Percentiles rank a stretch among this genome's conserved stretches.
Evolutionary conservation across 2,329 filamentous ascomycete genomes (phyloP).

Genomic region (Xylariales sp.): DNA sequence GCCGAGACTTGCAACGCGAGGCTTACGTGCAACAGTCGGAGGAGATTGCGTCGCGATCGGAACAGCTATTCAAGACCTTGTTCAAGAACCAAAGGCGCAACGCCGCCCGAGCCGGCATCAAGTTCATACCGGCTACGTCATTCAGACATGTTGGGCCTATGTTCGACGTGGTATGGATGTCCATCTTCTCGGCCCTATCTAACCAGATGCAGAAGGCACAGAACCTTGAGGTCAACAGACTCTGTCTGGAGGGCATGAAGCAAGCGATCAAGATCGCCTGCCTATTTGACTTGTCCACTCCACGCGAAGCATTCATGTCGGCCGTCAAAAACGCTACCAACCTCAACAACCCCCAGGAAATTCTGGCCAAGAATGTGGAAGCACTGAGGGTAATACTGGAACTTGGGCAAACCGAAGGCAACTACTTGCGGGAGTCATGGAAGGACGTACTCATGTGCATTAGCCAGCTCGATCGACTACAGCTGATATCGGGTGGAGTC

Average conservation of each 20-base stretch:
- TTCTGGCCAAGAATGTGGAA: constrained; percentile 94
- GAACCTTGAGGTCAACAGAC: constrained; percentile 83
- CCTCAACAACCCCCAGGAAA: constrained; percentile 90
- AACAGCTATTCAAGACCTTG: constrained; percentile 88
- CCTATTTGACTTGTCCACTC: constrained; percentile 88
- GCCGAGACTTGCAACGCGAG: constrained; percentile 85
- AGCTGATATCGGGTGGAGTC: constrained; percentile 90
- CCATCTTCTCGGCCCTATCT: constrained; percentile 90
- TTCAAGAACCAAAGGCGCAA: constrained; percentile 85
- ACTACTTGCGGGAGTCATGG: constrained; percentile 85
- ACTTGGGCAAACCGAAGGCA: constrained; percentile 87
- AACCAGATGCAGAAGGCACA: constrained; percentile 90
- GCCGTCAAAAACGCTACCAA: constrained; percentile 92
- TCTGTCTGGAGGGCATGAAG: constrained; percentile 94
- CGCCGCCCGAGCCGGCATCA: constrained; percentile 60
- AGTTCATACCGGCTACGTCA: constrained; percentile 89
- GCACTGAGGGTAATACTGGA: constrained; percentile 89
- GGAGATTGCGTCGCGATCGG: constrained; percentile 70
- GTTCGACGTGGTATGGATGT: constrained; percentile 99
- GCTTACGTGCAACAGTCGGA: constrained; percentile 94
- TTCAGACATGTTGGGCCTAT: constrained; percentile 95
- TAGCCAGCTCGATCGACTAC: constrained; percentile 90
- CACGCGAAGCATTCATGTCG: constrained; percentile 89
- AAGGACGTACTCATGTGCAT: constrained; percentile 92
- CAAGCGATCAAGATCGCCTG: constrained; percentile 91